Base-by-base conservation (phyloP, 176 grass and related monocot genomes). In the Pontederia crassipes region DNA sequence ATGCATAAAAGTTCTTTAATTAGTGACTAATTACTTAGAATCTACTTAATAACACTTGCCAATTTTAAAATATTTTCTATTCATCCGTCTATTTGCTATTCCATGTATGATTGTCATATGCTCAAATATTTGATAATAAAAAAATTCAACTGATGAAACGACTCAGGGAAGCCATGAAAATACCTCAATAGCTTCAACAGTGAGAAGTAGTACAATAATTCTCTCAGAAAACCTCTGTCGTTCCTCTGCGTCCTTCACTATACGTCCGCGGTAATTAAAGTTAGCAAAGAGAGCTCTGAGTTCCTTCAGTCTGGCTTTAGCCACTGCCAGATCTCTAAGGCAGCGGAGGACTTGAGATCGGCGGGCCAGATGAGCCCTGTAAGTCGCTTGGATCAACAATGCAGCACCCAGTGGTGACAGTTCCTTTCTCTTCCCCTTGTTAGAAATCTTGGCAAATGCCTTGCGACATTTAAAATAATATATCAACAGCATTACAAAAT, bases 121-220 rank as follows among this genome's bases (percentile, higher is more conserved):
- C 32, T 40, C 6, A 40, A 7, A 40, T 40, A 62, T 46, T 47
- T 46, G 0, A 46, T 10, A 27, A 26, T 24, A 9, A 40, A 40
- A 40, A 51, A 12, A 7, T 49, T 15, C 8, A 45, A n/a, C 28
- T 40, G 20, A 46, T 46, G 12, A 16, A n/a, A 46, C 12, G 10
- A 62, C 17, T 40, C 16, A 15, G 10, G 32, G 32, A 2, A 40
- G 32, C 32, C 32, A 40, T 40, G 32, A 51, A 72, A 45, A 71
- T 79, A 96, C 91, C 91, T 96, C 80, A 7, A 96, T 83, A 2
- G 77, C 78, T 15, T 96, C 86, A 0, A 96, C 81, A 0, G 86
- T 96, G 32, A 96, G 81, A 2, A 96, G 83, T 49, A 96, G 86
- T 18, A 96, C 86, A 52, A 90, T 84, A 52, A 96, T 96, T 68